Percentiles rank a stretch among this genome's conserved stretches.
phyloP scores from a whole-genome alignment of 495 filamentous ascomycete genomes.

The Penicillium silybi region DNA sequence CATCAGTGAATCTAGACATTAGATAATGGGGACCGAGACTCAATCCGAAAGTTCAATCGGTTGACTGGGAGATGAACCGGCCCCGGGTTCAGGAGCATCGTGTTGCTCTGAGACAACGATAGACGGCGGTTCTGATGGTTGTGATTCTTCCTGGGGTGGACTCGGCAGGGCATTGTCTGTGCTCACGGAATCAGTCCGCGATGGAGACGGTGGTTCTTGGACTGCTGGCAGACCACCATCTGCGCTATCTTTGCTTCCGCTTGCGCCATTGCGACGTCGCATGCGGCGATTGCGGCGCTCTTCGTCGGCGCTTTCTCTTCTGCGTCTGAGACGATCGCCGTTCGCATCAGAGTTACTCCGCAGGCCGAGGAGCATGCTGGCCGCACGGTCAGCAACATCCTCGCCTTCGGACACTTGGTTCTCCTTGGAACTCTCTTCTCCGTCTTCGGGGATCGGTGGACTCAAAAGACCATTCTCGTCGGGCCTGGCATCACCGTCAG shows the following conservation, averaged over 20 bases:
- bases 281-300: conserved; percentile 59
- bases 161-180: conserved; percentile 23
- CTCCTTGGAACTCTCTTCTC: conserved; percentile 37
- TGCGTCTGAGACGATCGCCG: conserved; percentile 54
- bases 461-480: conserved; percentile 37
- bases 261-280: conserved; percentile 50
- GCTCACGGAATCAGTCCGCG: conserved; percentile 19
- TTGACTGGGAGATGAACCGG: conserved; percentile 24
- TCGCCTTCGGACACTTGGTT: conserved; percentile 55
- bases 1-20: conserved; percentile 39
- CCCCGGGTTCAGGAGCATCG: conserved; percentile 16
- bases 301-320: conserved; percentile 67
- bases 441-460: conserved; percentile 33
- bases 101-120: conserved; percentile 42
- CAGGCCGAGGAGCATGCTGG: conserved; percentile 75
- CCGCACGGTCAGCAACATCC: conserved; percentile 79
- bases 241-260: conserved; percentile 45
- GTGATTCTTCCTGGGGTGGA: conserved; percentile 24
- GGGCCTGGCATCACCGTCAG: conserved; percentile 20
- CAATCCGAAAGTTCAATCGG: conserved; percentile 32
- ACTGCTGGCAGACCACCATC: conserved; percentile 37
- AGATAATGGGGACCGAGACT: conserved; percentile 26
- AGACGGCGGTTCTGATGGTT: conserved; percentile 27
- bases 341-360: conserved; percentile 58
- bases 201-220: conserved; percentile 31